These are phyloP conservation scores for Cercospora canescens DNA, from an alignment of 2,329 filamentous ascomycete species.

Conservation along the genomic window DNA sequence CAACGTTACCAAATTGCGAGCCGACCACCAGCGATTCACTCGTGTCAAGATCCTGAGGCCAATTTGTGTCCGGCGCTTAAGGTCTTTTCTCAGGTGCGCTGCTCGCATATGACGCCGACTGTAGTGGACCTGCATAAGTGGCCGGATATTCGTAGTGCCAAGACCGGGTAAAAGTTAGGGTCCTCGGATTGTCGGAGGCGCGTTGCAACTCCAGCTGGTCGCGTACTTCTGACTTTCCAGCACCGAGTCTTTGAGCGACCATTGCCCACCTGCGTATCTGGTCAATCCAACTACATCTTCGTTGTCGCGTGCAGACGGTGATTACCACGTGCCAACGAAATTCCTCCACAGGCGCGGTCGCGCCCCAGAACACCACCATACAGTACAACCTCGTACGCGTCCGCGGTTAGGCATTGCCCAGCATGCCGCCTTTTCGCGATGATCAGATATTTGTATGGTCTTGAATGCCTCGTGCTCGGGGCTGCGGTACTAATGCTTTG, in stretches of 20 bases:
- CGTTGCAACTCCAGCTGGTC: slow-evolving; percentile 11
- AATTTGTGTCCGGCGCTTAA: neutral
- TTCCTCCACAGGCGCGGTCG: neutral
- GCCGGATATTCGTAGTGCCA: neutral
- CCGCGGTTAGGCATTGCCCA: slow-evolving; percentile 10
- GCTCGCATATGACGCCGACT: neutral
- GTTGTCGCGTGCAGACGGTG: neutral
- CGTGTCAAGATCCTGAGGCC: neutral
- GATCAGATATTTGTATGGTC: slow-evolving; percentile 36
- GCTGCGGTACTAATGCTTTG: neutral
- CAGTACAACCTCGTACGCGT: neutral
- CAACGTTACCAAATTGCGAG: neutral
- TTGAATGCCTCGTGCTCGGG: neutral
- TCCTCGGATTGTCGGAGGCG: neutral
- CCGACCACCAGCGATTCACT: neutral
- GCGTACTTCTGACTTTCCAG: neutral
- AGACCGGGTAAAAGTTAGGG: neutral
- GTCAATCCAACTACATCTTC: neutral
- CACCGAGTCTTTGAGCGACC: neutral
- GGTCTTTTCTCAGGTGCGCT: neutral
- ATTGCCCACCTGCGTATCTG: neutral
- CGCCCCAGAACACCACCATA: neutral
- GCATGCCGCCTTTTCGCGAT: slow-evolving; percentile 38
- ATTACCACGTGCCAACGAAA: neutral
- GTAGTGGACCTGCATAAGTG: neutral